phyloP scores from a whole-genome alignment of 164 flowering plant species.

The Liquidambar formosana region DNA sequence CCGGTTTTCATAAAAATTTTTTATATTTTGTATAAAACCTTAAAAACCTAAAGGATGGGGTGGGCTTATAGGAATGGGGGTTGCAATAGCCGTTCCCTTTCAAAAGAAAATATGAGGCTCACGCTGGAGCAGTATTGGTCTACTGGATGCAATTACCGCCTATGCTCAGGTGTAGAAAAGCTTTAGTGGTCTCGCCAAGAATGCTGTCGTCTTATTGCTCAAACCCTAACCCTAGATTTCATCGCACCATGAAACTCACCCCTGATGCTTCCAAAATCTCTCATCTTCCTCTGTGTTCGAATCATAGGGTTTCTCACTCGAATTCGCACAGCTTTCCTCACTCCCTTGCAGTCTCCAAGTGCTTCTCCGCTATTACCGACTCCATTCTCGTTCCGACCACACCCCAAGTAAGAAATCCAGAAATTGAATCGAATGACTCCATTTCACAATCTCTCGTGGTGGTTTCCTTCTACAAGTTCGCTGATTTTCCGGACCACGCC shows the following conservation, averaged over 20 bases:
- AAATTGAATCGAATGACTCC: not conserved
- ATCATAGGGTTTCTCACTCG: conserved; percentile 11
- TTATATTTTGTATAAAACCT: too few relatives aligned
- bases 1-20: too few relatives aligned
- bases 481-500: conserved; percentile 89
- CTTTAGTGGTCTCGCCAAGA: conserved; percentile 26
- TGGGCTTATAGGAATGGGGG: too few relatives aligned
- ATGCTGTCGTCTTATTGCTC: conserved; percentile 39
- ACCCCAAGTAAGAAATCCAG: not conserved
- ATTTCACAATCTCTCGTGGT: conserved; percentile 53
- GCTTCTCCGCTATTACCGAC: conserved; percentile 23
- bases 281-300: conserved; percentile 10
- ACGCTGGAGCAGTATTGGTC: too few relatives aligned
- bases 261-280: conserved; percentile 11
- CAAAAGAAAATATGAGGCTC: too few relatives aligned
- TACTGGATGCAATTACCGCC: not conserved
- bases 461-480: conserved; percentile 94
- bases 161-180: conserved; percentile 21
- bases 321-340: not conserved
- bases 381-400: conserved; percentile 1
- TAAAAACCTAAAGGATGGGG: too few relatives aligned
- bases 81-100: too few relatives aligned
- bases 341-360: conserved; percentile 14
- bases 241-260: conserved; percentile 11
- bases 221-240: conserved; percentile 25